Percentiles rank a stretch among this genome's conserved stretches.
Evolutionary conservation across 352 stramenopile species (phyloP).

Genomic region (Globisporangium solare): DNA sequence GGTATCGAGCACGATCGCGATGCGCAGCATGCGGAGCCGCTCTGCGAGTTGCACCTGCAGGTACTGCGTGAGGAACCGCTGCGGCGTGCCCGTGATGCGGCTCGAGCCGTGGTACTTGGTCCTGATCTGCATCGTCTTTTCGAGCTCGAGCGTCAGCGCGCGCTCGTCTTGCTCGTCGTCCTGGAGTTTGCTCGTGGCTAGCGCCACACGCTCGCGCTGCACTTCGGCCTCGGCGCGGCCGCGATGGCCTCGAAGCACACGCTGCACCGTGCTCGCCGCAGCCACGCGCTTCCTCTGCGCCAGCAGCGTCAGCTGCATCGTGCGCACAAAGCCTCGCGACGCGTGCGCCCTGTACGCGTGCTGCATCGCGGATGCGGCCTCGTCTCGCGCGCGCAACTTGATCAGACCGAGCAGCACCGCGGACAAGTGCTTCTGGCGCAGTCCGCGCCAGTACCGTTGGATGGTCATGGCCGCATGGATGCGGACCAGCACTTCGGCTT

Average conservation of each 20-base stretch:
- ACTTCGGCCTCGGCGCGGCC: conserved; percentile 67
- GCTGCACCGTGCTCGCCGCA: conserved; percentile 65
- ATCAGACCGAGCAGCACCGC: conserved; percentile 66
- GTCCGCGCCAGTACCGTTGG: conserved; percentile 69
- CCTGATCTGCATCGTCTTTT: conserved; percentile 83
- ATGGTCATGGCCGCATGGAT: conserved; percentile 66
- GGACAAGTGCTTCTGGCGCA: conserved; percentile 71
- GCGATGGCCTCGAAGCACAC: conserved; percentile 75
- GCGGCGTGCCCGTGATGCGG: conserved; percentile 80
- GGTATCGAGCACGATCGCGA: conserved; percentile 54
- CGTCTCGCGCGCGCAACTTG: conserved; percentile 53
- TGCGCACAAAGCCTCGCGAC: conserved; percentile 55
- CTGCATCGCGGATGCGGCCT: conserved; percentile 59
- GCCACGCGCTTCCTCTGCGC: conserved; percentile 34
- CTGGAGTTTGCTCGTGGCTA: conserved; percentile 29
- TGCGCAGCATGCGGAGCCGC: conserved; percentile 65
- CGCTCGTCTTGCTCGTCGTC: conserved; percentile 51
- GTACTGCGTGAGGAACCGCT: conserved; percentile 92
- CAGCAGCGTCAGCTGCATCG: conserved; percentile 46
- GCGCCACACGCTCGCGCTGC: conserved; percentile 45
- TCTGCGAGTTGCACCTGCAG: conserved; percentile 88
- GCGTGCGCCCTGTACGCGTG: conserved; percentile 52
- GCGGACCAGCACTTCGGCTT: conserved; percentile 31
- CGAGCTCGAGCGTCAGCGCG: conserved; percentile 57
- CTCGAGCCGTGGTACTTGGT: conserved; percentile 85